Conservation (phyloP, 2,329 filamentous ascomycete genomes). For the Pseudonectria foliicola region DNA sequence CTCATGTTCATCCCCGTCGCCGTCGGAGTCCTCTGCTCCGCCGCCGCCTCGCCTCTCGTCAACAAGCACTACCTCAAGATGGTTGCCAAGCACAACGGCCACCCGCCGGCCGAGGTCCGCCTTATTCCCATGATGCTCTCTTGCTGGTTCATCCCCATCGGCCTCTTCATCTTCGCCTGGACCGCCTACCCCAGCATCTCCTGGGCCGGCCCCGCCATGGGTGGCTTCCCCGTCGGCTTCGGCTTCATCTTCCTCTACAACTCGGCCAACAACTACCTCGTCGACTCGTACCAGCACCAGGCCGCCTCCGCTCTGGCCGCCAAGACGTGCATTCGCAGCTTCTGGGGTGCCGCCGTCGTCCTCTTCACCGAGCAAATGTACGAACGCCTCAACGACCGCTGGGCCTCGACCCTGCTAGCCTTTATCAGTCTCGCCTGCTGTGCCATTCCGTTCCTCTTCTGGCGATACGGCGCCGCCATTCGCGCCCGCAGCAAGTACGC, state of each 20-base stretch:
- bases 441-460: conserved; percentile 77
- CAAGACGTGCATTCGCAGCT: conserved; percentile 71
- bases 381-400: conserved; percentile 61
- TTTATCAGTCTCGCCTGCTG: conserved; percentile 74
- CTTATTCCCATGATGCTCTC: conserved; percentile 77
- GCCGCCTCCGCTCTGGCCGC: conserved; percentile 75
- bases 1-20: conserved; percentile 84
- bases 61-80: conserved; percentile 74
- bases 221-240: conserved; percentile 66
- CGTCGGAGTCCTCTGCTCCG: conserved; percentile 63
- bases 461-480: conserved; percentile 66
- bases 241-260: conserved; percentile 83
- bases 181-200: conserved; percentile 55
- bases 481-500: conserved; percentile 64
- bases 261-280: conserved; percentile 67
- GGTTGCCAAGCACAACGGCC: conserved; percentile 56
- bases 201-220: conserved; percentile 67
- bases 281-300: conserved; percentile 59
- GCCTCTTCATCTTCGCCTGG: conserved; percentile 54
- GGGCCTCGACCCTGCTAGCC: conserved; percentile 65
- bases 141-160: conserved; percentile 63
- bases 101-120: conserved; percentile 69
- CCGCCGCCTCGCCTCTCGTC: conserved; percentile 61
- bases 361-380: conserved; percentile 83
- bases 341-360: conserved; percentile 73